Conservation (phyloP, 1,284 basidiomycete species). For the Tylopilus sp. region DNA sequence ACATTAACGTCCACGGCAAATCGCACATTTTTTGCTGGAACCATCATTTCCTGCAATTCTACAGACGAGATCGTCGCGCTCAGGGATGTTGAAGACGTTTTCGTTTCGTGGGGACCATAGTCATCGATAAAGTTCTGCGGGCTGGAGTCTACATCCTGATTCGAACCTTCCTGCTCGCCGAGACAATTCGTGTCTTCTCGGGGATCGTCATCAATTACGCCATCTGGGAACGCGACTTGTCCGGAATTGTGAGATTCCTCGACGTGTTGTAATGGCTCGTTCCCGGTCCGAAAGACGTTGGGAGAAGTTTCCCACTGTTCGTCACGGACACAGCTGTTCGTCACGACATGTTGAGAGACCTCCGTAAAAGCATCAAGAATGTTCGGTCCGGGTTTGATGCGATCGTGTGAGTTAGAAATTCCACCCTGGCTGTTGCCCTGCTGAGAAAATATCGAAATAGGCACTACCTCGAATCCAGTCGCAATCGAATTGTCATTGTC, state of each 20-base stretch:
- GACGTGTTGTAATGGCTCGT: neutral
- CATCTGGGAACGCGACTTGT: neutral
- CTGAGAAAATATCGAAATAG: slow-evolving; percentile 2
- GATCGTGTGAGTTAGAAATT: neutral
- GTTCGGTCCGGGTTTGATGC: neutral
- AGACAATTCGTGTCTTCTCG: neutral
- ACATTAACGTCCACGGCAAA: neutral
- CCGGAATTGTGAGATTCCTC: neutral
- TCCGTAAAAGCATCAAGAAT: neutral
- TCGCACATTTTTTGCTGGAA: slow-evolving; percentile 5
- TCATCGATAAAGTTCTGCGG: slow-evolving; percentile 2
- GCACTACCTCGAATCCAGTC: neutral
- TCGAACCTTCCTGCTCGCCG: neutral
- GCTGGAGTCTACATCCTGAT: neutral
- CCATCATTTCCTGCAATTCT: neutral
- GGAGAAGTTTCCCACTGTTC: neutral
- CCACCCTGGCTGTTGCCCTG: neutral
- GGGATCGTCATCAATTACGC: neutral
- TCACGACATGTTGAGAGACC: neutral
- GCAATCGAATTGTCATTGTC: neutral
- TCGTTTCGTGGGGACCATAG: neutral
- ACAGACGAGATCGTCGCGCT: neutral
- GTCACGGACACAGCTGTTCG: neutral
- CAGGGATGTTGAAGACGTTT: neutral
- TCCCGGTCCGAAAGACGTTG: neutral